Evolutionary conservation across 2,329 filamentous ascomycete genomes (phyloP).

Genomic region (Pseudogymnoascus sp.): DNA sequence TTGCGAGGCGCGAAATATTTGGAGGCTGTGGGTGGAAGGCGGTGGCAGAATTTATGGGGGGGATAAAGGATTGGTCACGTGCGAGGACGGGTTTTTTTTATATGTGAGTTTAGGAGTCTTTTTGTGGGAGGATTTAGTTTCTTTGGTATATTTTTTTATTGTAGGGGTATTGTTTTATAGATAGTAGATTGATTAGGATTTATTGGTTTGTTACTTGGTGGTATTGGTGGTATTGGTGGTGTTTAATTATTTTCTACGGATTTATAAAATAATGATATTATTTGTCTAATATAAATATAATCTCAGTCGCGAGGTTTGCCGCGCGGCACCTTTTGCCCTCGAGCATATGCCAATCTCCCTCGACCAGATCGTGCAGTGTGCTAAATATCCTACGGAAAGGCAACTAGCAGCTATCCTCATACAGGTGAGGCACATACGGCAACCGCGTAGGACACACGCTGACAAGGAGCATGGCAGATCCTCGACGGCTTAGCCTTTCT

Average conservation of each 20-base stretch:
- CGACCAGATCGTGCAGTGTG: too few species aligned
- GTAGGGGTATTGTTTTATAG: not conserved
- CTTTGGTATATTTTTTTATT: not conserved
- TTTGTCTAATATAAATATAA: not conserved
- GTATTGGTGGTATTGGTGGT: not conserved
- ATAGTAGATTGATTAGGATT: too few species aligned
- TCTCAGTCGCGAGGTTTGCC: too few species aligned
- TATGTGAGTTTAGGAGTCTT: not conserved
- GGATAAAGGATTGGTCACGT: not conserved
- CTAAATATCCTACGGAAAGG: too few species aligned
- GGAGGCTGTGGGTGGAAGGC: conserved; percentile 1
- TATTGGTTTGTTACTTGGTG: not conserved
- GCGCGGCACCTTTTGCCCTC: too few species aligned
- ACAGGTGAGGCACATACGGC: too few species aligned
- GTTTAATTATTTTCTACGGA: not conserved
- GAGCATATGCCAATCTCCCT: too few species aligned
- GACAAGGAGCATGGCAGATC: too few species aligned
- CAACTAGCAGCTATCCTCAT: too few species aligned
- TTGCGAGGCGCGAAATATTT: not conserved
- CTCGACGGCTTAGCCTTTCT: too few species aligned
- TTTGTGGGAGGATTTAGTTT: too few species aligned
- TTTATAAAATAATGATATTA: not conserved
- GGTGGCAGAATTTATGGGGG: conserved; percentile 7
- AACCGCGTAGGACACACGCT: too few species aligned
- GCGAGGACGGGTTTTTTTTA: not conserved